phyloP scores from a whole-genome alignment of 2,329 filamentous ascomycete genomes.

The Exophiala aquamarina region DNA sequence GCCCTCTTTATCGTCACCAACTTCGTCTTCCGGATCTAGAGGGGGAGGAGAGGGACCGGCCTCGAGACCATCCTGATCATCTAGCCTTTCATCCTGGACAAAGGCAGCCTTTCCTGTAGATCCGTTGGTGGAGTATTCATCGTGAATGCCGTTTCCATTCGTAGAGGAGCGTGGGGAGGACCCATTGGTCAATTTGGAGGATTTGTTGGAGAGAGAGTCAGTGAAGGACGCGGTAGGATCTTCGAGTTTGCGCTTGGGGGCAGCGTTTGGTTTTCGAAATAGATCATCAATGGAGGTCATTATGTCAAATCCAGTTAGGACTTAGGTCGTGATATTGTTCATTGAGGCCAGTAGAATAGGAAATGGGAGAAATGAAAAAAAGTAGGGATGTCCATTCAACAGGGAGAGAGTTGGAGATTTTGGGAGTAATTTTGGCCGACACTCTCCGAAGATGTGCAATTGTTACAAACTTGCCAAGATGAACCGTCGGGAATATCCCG shows the following conservation, averaged over 20 bases:
- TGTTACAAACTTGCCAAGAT: too few relatives aligned
- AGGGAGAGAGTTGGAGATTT: neutral
- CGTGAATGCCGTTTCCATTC: slow-evolving; percentile 13
- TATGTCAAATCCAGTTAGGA: neutral
- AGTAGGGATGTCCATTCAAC: neutral
- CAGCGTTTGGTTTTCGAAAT: slow-evolving; percentile 23
- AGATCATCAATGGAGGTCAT: slow-evolving; percentile 27
- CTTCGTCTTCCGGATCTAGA: slow-evolving; percentile 55
- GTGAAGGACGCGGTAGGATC: slow-evolving; percentile 26
- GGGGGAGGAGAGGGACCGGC: slow-evolving; percentile 58
- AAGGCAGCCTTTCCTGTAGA: slow-evolving; percentile 17
- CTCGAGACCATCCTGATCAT: slow-evolving; percentile 46
- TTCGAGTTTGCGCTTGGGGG: slow-evolving; percentile 27
- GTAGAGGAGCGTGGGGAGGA: slow-evolving; percentile 20
- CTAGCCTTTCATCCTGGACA: slow-evolving; percentile 29
- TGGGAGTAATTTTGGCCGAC: slow-evolving; percentile 3
- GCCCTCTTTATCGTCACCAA: slow-evolving; percentile 80
- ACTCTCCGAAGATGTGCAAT: neutral
- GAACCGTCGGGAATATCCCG: too few relatives aligned
- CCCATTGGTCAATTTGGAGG: slow-evolving; percentile 24
- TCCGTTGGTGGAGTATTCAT: slow-evolving; percentile 6
- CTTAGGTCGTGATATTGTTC: neutral
- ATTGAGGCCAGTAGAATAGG: neutral
- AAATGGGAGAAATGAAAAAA: neutral
- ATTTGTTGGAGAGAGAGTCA: slow-evolving; percentile 26